Base-by-base conservation (phyloP, 2,329 filamentous ascomycete genomes). In the Beauveria sp. region DNA sequence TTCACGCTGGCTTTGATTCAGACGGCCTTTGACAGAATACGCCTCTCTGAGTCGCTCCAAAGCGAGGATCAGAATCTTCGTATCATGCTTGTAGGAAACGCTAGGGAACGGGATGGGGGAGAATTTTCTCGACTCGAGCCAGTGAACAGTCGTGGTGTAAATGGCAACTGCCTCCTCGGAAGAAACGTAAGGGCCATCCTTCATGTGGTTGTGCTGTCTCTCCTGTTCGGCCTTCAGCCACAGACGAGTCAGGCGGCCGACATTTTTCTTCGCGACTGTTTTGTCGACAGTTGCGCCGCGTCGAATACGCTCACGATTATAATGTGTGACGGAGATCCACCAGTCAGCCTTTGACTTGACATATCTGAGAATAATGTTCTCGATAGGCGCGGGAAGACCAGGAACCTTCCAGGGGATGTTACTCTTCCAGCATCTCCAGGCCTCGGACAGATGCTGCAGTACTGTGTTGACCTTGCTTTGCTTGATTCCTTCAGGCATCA, bases 371-470 rank as follows among this genome's bases (percentile, higher is more conserved):
- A 99, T 99, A 68, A 99, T 96, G 71, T 97, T 99, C 76, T 99
- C 94, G 65, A 99, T 97, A 0, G 94, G 93, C 16, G 96, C 96
- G 46, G 94, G 94, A 63, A 99, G 77, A 43, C 94, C 96, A 56
- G 94, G 94, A 3, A 99, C 94, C 79, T 99, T 99, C 94, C 94
- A 99, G 0, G 94, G 94, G 67, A 99, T 99, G 71, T 99, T 99
- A 77, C 92, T 97, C 87, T 99, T 99, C 94, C 94, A 99, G 79
- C 94, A 99, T 77, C 94, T 85, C 94, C 94, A 99, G 16, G 94
- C 94, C 78, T 99, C 94, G 0, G 93, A 97, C 47, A 99, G 78
- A 81, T 99, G 96, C 71, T 97, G 94, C 59, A 99, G 79, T 50
- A 99, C 93, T 1, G 92, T 96, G 75, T 99, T 96, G 74, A 99